phyloP scores from a whole-genome alignment of 2,329 filamentous ascomycete genomes.

The Fusarium chlamydosporum region DNA sequence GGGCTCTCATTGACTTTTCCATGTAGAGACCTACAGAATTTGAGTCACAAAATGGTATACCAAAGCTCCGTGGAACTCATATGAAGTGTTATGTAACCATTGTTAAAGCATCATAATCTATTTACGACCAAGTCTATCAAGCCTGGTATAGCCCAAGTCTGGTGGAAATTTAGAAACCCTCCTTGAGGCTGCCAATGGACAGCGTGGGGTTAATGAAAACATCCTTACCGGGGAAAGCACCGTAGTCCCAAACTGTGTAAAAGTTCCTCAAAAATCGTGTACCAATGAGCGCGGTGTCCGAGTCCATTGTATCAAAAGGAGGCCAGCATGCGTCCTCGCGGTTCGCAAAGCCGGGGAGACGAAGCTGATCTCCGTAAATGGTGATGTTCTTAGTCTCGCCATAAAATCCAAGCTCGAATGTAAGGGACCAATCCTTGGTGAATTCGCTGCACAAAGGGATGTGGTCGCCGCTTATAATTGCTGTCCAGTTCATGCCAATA shows the following conservation, averaged over 20 bases:
- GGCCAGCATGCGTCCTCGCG: constrained; percentile 55
- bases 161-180: neutral
- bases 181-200: constrained; percentile 48
- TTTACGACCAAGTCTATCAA: too few relatives aligned
- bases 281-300: constrained; percentile 52
- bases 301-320: constrained; percentile 49
- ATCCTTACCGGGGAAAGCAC: constrained; percentile 21
- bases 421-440: constrained; percentile 54
- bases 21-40: neutral
- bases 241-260: constrained; percentile 56
- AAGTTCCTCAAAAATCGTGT: constrained; percentile 50
- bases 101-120: neutral
- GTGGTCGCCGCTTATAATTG: constrained; percentile 48
- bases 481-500: constrained; percentile 56
- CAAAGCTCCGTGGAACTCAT: too few relatives aligned
- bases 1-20: constrained; percentile 24
- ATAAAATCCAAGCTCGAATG: constrained; percentile 49
- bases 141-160: neutral
- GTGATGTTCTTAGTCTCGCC: constrained; percentile 47
- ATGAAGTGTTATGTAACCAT: neutral
- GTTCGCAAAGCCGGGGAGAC: constrained; percentile 53
- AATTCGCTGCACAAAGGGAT: constrained; percentile 56
- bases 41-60: too few relatives aligned
- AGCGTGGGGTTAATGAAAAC: constrained; percentile 25
- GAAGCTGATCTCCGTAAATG: constrained; percentile 53